phyloP scores from a whole-genome alignment of 2,329 filamentous ascomycete species.

The Delphinella strobiligena region DNA sequence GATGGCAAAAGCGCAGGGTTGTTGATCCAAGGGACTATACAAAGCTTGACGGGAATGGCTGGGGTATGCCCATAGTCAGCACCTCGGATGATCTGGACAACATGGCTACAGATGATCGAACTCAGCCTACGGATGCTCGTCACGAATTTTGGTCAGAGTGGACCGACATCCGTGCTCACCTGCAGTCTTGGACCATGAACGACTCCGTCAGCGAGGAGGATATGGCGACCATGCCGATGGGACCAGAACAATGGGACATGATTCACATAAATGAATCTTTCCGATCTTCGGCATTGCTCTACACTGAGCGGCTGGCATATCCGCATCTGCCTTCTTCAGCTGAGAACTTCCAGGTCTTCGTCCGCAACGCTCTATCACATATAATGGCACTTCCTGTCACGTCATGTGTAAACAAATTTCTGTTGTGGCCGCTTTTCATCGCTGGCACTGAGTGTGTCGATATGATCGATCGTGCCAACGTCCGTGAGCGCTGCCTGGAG shows the following conservation, averaged over 20 bases:
- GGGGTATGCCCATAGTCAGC: slow-evolving; percentile 41
- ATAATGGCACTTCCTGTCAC: slow-evolving; percentile 65
- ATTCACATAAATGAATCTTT: slow-evolving; percentile 80
- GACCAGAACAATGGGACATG: slow-evolving; percentile 56
- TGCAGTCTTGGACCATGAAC: slow-evolving; percentile 68
- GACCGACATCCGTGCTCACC: slow-evolving; percentile 62
- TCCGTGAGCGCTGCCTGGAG: slow-evolving; percentile 69
- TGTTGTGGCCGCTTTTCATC: slow-evolving; percentile 89
- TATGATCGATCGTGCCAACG: slow-evolving; percentile 63
- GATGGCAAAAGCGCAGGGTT: slow-evolving; percentile 1
- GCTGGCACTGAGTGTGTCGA: slow-evolving; percentile 81
- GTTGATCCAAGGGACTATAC: slow-evolving; percentile 29
- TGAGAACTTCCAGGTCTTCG: slow-evolving; percentile 70
- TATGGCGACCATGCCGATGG: slow-evolving; percentile 13
- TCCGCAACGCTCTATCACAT: slow-evolving; percentile 72
- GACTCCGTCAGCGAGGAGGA: slow-evolving; percentile 29
- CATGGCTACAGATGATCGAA: slow-evolving; percentile 11
- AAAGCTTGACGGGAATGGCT: slow-evolving; percentile 57
- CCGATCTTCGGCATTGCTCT: slow-evolving; percentile 77
- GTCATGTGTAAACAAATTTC: slow-evolving; percentile 68
- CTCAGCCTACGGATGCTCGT: slow-evolving; percentile 43
- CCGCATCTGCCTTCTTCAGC: slow-evolving; percentile 61
- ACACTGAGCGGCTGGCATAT: slow-evolving; percentile 75
- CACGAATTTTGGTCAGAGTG: slow-evolving; percentile 72
- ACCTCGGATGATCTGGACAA: slow-evolving; percentile 29